phyloP scores from a whole-genome alignment of 2,329 filamentous ascomycete species.

The Penicillium occitanis region DNA sequence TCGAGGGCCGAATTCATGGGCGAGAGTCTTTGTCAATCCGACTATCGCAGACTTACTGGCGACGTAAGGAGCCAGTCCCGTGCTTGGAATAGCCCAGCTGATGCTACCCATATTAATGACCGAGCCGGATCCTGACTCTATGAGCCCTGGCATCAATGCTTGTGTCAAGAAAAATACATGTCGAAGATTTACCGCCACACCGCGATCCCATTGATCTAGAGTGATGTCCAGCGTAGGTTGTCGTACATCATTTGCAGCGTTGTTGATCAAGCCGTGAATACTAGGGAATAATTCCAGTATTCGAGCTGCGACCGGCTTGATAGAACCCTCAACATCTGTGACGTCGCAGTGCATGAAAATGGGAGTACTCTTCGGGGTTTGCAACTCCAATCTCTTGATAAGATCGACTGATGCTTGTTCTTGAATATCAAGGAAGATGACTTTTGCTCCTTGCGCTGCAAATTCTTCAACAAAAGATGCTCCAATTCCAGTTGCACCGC shows the following conservation, averaged over 20 bases:
- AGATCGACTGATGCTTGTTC: constrained; percentile 22
- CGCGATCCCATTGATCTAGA: not conserved
- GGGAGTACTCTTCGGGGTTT: constrained; percentile 27
- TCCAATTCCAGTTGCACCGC: constrained; percentile 52
- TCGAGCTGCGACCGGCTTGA: constrained; percentile 32
- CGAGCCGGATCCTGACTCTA: constrained; percentile 26
- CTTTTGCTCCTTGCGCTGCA: constrained; percentile 46
- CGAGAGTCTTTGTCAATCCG: constrained; percentile 42
- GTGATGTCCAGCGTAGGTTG: not conserved
- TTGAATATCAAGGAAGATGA: constrained; percentile 48
- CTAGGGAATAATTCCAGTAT: constrained; percentile 30
- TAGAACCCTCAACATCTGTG: constrained; percentile 33
- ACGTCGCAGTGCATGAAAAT: constrained; percentile 48
- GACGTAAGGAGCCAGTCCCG: constrained; percentile 37
- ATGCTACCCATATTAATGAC: constrained; percentile 47
- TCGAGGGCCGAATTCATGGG: constrained; percentile 39
- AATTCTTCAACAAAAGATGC: constrained; percentile 45
- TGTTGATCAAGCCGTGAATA: constrained; percentile 37
- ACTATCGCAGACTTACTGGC: constrained; percentile 43
- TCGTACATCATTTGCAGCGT: constrained; percentile 29
- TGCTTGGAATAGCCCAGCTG: constrained; percentile 40
- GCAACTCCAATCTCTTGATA: not conserved
- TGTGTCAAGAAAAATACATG: not conserved
- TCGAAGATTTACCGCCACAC: not conserved
- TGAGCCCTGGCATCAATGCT: constrained; percentile 40